Evolutionary conservation across 257 asterid species (phyloP).

Genomic region (Hygrophila difformis): DNA sequence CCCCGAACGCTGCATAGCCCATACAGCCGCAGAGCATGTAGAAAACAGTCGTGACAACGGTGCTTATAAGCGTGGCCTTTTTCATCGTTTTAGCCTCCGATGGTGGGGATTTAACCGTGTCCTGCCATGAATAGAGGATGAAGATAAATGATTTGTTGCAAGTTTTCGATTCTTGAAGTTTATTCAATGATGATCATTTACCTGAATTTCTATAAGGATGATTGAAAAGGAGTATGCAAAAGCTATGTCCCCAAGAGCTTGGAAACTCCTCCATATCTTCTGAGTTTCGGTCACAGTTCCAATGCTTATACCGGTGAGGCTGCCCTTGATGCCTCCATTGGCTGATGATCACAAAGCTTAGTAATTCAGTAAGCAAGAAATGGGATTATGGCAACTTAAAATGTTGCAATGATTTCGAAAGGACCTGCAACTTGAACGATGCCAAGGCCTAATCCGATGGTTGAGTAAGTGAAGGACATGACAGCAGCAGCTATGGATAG

Average conservation of each 20-base stretch:
- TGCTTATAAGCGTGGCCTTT: constrained; percentile 36
- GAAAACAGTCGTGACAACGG: constrained; percentile 29
- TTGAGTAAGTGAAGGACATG: constrained; percentile 46
- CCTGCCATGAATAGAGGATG: constrained; percentile 14
- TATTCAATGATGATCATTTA: too few relatives aligned
- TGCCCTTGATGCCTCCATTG: constrained; percentile 35
- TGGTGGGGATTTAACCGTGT: constrained; percentile 45
- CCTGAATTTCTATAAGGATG: constrained; percentile 50
- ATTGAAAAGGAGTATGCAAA: constrained; percentile 45
- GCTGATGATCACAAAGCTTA: constrained; percentile 15
- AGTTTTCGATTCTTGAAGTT: too few relatives aligned
- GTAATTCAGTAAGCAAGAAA: too few relatives aligned
- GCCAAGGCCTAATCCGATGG: constrained; percentile 47
- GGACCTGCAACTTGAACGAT: constrained; percentile 36
- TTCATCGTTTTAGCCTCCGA: constrained; percentile 46
- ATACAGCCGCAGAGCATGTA: constrained; percentile 47
- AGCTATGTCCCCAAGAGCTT: constrained; percentile 43
- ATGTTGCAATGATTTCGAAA: neutral
- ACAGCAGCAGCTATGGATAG: constrained; percentile 43
- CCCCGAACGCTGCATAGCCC: constrained; percentile 52
- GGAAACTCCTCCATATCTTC: constrained; percentile 53
- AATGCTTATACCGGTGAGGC: constrained; percentile 49
- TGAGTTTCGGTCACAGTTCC: constrained; percentile 42
- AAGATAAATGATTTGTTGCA: too few relatives aligned
- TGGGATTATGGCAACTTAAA: too few relatives aligned